Base-by-base conservation (phyloP, 371 early-diverging fungal species). In the Mortierella sp. region DNA sequence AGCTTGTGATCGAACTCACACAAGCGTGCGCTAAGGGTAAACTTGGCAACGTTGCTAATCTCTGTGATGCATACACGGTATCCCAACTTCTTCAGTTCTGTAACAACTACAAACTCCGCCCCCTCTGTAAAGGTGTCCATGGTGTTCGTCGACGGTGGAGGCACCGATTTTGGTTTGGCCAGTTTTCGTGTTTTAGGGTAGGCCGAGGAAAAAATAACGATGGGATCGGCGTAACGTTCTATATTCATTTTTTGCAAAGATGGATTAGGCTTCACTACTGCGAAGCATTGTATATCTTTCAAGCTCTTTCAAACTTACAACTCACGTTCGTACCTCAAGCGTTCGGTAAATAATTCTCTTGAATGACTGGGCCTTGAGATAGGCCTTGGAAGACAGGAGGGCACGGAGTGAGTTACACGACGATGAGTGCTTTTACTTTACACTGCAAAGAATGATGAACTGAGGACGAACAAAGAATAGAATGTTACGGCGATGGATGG, bases 1-100 rank as follows among this genome's bases (percentile, higher is more conserved):
- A 75, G 44, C 40, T 28, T 75, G 46, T 69, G 51, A 43, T 51
- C 70, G 9, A 14, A 19, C 19, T 0, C 21, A n/a, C 69, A 70
- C 70, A 75, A 31, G 10, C 26, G 21, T 10, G 46, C 57, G 5
- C 46, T 21, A 16, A 26, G 10, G 1, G 0, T 0, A 28, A 75
- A 75, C 54, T 55, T 70, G 44, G 8, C 28, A 2, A 31, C 0
- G 31, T 5, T 70, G 43, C 28, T 70, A 3, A 75, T 75, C 55
- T 75, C 70, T 5, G 76, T 70, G 54, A 53, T 4, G n/a, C 55
- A 50, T 9, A 75, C 70, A 16, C 28, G 31, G 55, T 55, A 75
- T 26, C 76, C 76, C 54, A 75, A 21, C 46, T 28, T 46, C 10
- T 37, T n/a, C 48, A 75, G 19, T 28, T 75, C 70, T 26, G 55